These are phyloP conservation scores for Calocera viscosa DNA, from an alignment of 768 basidiomycete genomes.

Conservation along the genomic window DNA sequence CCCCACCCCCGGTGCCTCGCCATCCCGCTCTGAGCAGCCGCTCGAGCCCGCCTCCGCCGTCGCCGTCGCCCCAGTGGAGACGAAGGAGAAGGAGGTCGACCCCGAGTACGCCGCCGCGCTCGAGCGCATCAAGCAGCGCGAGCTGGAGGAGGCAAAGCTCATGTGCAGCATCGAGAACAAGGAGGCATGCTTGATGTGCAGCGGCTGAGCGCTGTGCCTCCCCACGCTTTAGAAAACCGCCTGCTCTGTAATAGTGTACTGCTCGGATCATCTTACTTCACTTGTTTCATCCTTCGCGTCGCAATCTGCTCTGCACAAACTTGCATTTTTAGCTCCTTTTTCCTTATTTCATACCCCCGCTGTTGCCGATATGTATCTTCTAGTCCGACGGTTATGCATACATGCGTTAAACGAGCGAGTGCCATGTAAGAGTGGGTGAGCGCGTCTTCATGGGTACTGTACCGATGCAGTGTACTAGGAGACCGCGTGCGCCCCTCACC, in stretches of 20 bases:
- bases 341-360: neutral
- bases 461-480: too few species aligned
- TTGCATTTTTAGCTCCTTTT: neutral
- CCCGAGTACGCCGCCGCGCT: conserved; percentile 74
- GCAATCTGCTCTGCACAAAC: neutral
- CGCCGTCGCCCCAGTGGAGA: conserved; percentile 29
- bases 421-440: too few species aligned
- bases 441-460: too few species aligned
- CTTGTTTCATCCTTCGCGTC: neutral
- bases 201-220: conserved; percentile 24
- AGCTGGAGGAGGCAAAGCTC: conserved; percentile 69
- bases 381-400: neutral
- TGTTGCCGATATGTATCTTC: conserved; percentile 5
- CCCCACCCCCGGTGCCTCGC: conserved; percentile 11
- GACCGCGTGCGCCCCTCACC: too few species aligned
- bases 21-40: conserved; percentile 1
- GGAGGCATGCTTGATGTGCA: conserved; percentile 89
- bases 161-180: conserved; percentile 85
- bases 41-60: conserved; percentile 16
- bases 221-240: neutral
- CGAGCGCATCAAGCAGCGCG: conserved; percentile 52
- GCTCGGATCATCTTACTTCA: neutral
- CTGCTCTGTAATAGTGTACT: conserved; percentile 3
- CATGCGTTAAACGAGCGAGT: neutral
- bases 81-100: conserved; percentile 35